A percentile compares a stretch with the other conserved stretches of the same genome.
phyloP scores from a whole-genome alignment of 2,329 filamentous ascomycete genomes.

The Aspergillus sp. region DNA sequence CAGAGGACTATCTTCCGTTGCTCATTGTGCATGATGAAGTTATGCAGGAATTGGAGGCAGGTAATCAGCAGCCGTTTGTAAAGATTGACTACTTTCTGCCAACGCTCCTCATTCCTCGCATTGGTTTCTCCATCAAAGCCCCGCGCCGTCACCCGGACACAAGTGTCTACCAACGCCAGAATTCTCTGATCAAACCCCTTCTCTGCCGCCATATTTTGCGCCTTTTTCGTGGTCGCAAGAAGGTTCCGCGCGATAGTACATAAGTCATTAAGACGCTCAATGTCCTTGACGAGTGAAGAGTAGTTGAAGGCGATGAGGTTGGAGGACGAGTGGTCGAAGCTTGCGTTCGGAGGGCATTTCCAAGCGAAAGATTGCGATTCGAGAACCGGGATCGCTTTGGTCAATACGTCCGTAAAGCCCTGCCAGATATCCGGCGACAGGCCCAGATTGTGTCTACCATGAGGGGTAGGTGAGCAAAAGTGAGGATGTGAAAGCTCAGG shows the following conservation, averaged over 20 bases:
- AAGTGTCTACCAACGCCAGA: slow-evolving; percentile 61
- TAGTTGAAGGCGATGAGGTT: slow-evolving; percentile 63
- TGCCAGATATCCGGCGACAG: slow-evolving; percentile 59
- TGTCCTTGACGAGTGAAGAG: slow-evolving; percentile 58
- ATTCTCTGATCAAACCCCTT: slow-evolving; percentile 61
- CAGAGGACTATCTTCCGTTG: slow-evolving; percentile 64
- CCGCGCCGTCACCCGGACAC: slow-evolving; percentile 62
- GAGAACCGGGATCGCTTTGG: slow-evolving; percentile 60
- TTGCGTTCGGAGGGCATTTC: slow-evolving; percentile 56
- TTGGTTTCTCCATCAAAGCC: slow-evolving; percentile 65
- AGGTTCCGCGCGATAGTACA: slow-evolving; percentile 63
- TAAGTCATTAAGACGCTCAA: slow-evolving; percentile 62
- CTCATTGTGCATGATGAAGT: slow-evolving; percentile 65
- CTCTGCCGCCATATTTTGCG: slow-evolving; percentile 63
- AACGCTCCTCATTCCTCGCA: slow-evolving; percentile 62
- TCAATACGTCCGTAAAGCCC: slow-evolving; percentile 57
- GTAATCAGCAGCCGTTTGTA: slow-evolving; percentile 67
- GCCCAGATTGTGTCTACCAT: slow-evolving; percentile 55
- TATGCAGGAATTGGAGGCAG: slow-evolving; percentile 66
- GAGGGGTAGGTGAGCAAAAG: slow-evolving; percentile 7
- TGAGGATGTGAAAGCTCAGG: not conserved
- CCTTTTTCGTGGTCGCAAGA: slow-evolving; percentile 59
- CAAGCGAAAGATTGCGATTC: slow-evolving; percentile 62
- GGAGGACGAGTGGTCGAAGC: slow-evolving; percentile 59
- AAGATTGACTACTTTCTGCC: slow-evolving; percentile 64